These are phyloP conservation scores for Tilletia indica DNA, from an alignment of 1,284 basidiomycete genomes.

Conservation along the genomic window DNA sequence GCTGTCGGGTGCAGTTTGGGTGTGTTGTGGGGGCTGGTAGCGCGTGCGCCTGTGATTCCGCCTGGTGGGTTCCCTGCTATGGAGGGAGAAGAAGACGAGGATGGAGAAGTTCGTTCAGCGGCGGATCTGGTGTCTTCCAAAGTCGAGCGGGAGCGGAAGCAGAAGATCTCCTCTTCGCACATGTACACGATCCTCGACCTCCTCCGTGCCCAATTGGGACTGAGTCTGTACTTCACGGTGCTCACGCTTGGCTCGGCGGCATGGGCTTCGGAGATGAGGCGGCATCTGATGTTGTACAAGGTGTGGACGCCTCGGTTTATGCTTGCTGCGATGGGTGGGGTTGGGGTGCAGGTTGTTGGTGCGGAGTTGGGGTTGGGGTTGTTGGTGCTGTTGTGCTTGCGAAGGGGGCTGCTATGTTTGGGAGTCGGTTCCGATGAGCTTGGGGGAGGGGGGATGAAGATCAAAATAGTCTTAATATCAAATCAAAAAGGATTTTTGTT, in stretches of 20 bases:
- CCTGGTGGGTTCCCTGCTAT: not conserved
- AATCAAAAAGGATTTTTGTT: not conserved
- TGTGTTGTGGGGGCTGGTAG: conserved; percentile 84
- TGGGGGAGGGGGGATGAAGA: too few species aligned
- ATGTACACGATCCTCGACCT: conserved; percentile 31
- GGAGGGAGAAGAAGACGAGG: not conserved
- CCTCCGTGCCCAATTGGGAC: conserved; percentile 63
- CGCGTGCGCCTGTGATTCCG: conserved; percentile 51
- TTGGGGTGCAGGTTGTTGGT: conserved; percentile 58
- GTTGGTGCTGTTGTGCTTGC: conserved; percentile 14
- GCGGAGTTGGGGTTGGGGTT: not conserved
- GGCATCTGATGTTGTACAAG: conserved; percentile 99
- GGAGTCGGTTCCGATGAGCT: conserved; percentile 11
- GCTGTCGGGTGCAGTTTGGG: conserved; percentile 69
- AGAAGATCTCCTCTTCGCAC: not conserved
- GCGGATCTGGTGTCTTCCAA: not conserved
- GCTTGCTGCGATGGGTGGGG: conserved; percentile 63
- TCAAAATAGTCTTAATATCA: too few species aligned
- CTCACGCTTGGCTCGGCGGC: conserved; percentile 69
- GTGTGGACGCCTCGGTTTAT: conserved; percentile 94
- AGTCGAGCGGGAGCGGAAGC: not conserved
- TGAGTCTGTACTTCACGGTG: conserved; percentile 70
- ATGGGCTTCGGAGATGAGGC: conserved; percentile 72
- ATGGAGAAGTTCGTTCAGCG: not conserved
- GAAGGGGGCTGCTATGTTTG: conserved; percentile 15